phyloP scores from a whole-genome alignment of 176 grass and related monocot species.

The Carex myosuroides region DNA sequence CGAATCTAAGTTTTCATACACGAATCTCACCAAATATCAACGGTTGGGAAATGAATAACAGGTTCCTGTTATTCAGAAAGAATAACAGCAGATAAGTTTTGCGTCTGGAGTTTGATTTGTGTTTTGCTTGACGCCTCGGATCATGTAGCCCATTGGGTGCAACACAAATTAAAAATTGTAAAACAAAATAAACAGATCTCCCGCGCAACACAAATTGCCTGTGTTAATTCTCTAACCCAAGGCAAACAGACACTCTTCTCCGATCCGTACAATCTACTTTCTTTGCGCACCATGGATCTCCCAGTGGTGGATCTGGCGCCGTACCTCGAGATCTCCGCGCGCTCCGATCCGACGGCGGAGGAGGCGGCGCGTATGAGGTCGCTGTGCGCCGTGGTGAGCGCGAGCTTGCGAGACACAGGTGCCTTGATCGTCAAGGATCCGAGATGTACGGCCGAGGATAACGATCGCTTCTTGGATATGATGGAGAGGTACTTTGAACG shows the following conservation, averaged over 20 bases:
- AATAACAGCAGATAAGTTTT: background rate
- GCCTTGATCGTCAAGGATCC: slow-evolving; percentile 93
- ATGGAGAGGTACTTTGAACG: slow-evolving; percentile 84
- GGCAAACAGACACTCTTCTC: background rate
- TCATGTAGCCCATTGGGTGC: background rate
- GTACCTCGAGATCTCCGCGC: slow-evolving; percentile 36
- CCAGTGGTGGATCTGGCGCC: slow-evolving; percentile 82
- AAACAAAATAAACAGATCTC: slow-evolving; percentile 27
- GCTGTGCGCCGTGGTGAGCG: slow-evolving; percentile 74
- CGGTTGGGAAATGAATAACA: too few relatives aligned
- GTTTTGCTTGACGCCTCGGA: slow-evolving; percentile 28
- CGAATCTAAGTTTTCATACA: too few relatives aligned
- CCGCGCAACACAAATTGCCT: slow-evolving; percentile 17
- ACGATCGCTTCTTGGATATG: slow-evolving; percentile 90
- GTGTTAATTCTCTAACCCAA: background rate
- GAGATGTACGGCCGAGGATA: slow-evolving; percentile 75
- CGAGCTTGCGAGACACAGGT: slow-evolving; percentile 72
- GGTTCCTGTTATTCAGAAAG: too few relatives aligned
- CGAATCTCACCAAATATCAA: too few relatives aligned
- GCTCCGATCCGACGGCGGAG: background rate
- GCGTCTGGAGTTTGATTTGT: slow-evolving; percentile 1
- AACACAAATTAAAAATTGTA: background rate
- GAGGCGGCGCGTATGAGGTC: slow-evolving; percentile 34
- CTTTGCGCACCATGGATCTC: slow-evolving; percentile 47
- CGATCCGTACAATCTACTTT: background rate